Evolutionary conservation across 2,329 filamentous ascomycete species (phyloP).

Genomic region (Chrysosporium queenslandicum): DNA sequence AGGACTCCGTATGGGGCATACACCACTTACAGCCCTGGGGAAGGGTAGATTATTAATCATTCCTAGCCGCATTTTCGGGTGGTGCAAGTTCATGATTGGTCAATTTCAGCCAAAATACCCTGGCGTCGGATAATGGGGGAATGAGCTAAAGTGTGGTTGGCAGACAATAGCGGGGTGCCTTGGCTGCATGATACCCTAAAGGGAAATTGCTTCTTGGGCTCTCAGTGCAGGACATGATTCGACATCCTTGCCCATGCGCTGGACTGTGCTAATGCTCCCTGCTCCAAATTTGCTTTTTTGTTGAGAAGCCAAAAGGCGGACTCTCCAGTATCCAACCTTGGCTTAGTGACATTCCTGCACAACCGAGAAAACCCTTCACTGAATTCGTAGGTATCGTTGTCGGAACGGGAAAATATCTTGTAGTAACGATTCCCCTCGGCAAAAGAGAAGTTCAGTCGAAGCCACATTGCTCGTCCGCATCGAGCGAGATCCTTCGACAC

Average conservation of each 20-base stretch:
- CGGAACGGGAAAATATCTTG: not conserved
- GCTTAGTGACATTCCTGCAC: not conserved
- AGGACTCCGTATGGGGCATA: no score
- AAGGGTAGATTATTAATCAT: not conserved
- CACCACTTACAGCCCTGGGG: not conserved
- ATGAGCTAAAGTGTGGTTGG: not conserved
- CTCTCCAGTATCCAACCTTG: conserved; percentile 5
- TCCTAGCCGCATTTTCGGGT: not conserved
- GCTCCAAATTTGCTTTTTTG: conserved; percentile 1
- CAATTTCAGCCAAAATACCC: not conserved
- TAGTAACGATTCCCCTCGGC: not conserved
- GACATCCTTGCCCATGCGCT: conserved; percentile 1
- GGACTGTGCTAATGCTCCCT: conserved; percentile 1
- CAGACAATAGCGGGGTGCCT: not conserved
- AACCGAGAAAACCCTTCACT: not conserved
- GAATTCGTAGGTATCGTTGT: not conserved
- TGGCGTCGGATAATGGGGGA: not conserved
- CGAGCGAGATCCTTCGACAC: not conserved
- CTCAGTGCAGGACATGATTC: not conserved
- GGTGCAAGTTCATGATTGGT: not conserved
- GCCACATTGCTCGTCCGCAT: not conserved
- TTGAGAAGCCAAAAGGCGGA: not conserved
- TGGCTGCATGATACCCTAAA: conserved; percentile 6
- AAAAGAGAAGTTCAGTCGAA: not conserved
- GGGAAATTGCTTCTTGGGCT: conserved; percentile 10